Percentiles rank a stretch among this genome's conserved stretches.
phyloP scores from a whole-genome alignment of 192 early-diverging fungal species.

The Entophlyctis helioformis region DNA sequence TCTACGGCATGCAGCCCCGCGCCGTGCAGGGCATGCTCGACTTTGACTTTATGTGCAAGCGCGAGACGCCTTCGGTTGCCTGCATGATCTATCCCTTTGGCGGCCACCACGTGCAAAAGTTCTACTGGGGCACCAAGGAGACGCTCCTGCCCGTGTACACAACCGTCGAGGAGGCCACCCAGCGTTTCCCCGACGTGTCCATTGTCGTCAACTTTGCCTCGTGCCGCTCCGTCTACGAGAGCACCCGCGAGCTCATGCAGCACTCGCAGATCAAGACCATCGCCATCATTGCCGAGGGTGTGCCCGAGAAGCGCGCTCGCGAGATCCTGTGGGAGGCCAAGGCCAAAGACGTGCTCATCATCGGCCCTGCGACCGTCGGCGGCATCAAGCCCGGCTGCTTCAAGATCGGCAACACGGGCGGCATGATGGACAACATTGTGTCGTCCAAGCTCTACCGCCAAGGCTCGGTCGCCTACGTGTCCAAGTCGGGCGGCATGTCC shows the following conservation, averaged over 20 bases:
- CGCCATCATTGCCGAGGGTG: conserved; percentile 98
- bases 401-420: conserved; percentile 99
- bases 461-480: conserved; percentile 95
- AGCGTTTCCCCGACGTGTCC: conserved; percentile 83
- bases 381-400: conserved; percentile 99
- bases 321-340: conserved; percentile 78
- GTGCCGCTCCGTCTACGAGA: conserved; percentile 82
- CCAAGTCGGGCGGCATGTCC: conserved; percentile 99
- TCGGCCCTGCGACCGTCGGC: conserved; percentile 97
- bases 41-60: conserved; percentile 99
- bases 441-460: conserved; percentile 93
- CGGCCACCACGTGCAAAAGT: conserved; percentile 97
- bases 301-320: conserved; percentile 92
- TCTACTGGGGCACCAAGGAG: conserved; percentile 99
- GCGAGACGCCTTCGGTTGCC: conserved; percentile 79
- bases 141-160: conserved; percentile 91
- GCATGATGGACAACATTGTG: conserved; percentile 99
- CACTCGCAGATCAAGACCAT: conserved; percentile 83
- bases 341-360: conserved; percentile 68
- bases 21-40: conserved; percentile 99
- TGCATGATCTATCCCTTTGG: conserved; percentile 99
- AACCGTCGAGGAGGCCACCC: conserved; percentile 67
- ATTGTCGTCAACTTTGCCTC: conserved; percentile 97
- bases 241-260: conserved; percentile 78
- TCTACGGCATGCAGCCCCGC: conserved; percentile 98